Evolutionary conservation across 257 asterid genomes (phyloP), one percentile per base, ranked within the genome.

Genomic region (Gentiana dahurica): DNA sequence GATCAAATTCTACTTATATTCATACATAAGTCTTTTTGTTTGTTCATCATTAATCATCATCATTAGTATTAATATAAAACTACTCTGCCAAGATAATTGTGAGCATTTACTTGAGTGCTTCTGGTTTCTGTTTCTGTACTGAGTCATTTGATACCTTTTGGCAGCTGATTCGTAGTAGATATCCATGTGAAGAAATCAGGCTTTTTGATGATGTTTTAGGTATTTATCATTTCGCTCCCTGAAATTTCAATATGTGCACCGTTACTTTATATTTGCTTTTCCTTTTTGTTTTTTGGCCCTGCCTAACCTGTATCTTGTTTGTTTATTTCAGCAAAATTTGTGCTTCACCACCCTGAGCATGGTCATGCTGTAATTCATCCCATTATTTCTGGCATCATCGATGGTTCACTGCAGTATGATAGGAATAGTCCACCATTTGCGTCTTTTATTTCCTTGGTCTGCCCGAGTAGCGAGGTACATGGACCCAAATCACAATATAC

Each of bases 301-400:
- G 68, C 34, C 45, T 33, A 38, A 24, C 70, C 70, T 68, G 73
- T 62, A 52, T 12, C 11, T 44, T 43, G 7, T 55, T 24, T 62
- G n/a, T 62, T 12, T 6, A 76, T 76, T 80, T 68, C 97, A 92
- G 97, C 98, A 59, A 85, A 87, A 44, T 92, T 92, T 54, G 85
- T 92, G 67, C 95, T 91, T 75, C 94, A 91, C 72, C 98, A 91
- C 77, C 98, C 98, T 33, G 98, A 91, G 79, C 95, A 91, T 78
- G 98, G 98, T 34, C 95, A 87, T 71, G 70, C 94, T 68, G 95
- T 91, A 64, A 80, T 91, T 70, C 98, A 79, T 69, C 98, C 98
- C 37, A 85, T 92, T 71, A 92, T 92, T 65, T 92, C 97, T 43
- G 85, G 97, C 70, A 79, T 92, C 59, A 81, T 92, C 8, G 94